Base-by-base conservation (phyloP, 2,329 filamentous ascomycete genomes). In the Neopestalotiopsis sp. region DNA sequence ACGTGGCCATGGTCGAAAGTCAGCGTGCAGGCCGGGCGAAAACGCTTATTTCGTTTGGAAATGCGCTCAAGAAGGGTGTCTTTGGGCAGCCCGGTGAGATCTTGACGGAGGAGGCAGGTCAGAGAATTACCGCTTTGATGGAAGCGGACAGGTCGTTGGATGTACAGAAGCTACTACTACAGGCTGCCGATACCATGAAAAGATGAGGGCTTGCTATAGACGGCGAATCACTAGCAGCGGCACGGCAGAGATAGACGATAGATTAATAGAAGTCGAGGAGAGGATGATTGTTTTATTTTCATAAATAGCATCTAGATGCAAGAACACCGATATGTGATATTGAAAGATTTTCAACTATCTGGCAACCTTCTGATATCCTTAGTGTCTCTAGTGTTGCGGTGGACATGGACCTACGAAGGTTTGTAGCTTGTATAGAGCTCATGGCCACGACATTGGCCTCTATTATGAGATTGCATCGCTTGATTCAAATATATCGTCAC, bases 1-100 rank as follows among this genome's bases (percentile, higher is more conserved):
- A 81, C 0, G 86, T 86, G 38, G 79, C 81, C 0, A 85, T 87
- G 0, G 84, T 85, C 0, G 88, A 90, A 73, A 76, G 81, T 4
- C 87, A 89, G 77, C 82, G 88, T 17, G 72, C 82, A 28, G 78
- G 78, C 69, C 79, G 87, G 49, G 83, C 83, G 1, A 83, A 84
- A 72, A 86, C 87, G 0, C 75, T 85, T 0, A 78, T 77, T 1
- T 80, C 81, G 0, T 79, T 84, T 12, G 75, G 83, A 5, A 80
- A 79, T 69, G 81, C 85, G 1, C 82, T 80, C 69, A 80, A 79
- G 49, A 78, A 79, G 61, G 84, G 84, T 0, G 77, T 82, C 0
- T 83, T 88, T 75, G 85, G 80, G 10, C 9, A 34, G 7, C n/a
- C n/a, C 14, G 20, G 5, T 17, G 14, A 34, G 17, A 10, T 10